A percentile compares a stretch with the other conserved stretches of the same genome.
Evolutionary conservation across 495 filamentous ascomycete genomes (phyloP).

Genomic region (Aspergillus avenaceus): DNA sequence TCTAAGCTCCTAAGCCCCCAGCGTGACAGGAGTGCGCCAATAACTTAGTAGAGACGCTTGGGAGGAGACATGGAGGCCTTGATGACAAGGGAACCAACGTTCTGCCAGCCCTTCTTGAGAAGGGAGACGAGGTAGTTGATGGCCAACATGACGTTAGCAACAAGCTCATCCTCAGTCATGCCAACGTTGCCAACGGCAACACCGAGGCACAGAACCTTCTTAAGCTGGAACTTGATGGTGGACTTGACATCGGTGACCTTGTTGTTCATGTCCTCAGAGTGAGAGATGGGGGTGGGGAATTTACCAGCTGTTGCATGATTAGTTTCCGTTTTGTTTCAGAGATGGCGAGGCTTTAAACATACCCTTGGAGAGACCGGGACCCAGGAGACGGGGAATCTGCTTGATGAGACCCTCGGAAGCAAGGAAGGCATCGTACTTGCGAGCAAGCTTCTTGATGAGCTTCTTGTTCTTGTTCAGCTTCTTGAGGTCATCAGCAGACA

Average conservation of each 20-base stretch:
- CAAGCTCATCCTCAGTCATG: conserved; percentile 93
- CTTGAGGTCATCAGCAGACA: conserved; percentile 97
- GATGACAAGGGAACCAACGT: conserved; percentile 97
- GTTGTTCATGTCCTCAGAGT: conserved; percentile 83
- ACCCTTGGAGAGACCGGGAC: conserved; percentile 98
- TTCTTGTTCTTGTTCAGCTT: conserved; percentile 99
- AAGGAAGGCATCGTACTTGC: conserved; percentile 99
- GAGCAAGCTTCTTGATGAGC: conserved; percentile 99
- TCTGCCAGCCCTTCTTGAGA: conserved; percentile 99
- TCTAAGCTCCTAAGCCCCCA: conserved; percentile 20
- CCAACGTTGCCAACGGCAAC: conserved; percentile 97
- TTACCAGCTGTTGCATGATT: conserved; percentile 70
- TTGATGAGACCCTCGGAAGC: conserved; percentile 95
- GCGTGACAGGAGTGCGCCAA: conserved; percentile 28
- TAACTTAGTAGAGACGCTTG: conserved; percentile 85
- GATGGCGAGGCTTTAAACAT: conserved; percentile 23
- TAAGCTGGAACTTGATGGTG: conserved; percentile 99
- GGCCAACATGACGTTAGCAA: conserved; percentile 94
- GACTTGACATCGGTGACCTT: conserved; percentile 99
- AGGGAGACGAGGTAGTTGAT: conserved; percentile 99
- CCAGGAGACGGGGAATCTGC: conserved; percentile 98
- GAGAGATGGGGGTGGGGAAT: conserved; percentile 97
- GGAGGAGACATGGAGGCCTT: conserved; percentile 99
- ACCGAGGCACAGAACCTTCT: conserved; percentile 99
- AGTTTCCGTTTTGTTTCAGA: neutral